Conservation (phyloP, 1,284 basidiomycete species). For the Tranzscheliella williamsii region DNA sequence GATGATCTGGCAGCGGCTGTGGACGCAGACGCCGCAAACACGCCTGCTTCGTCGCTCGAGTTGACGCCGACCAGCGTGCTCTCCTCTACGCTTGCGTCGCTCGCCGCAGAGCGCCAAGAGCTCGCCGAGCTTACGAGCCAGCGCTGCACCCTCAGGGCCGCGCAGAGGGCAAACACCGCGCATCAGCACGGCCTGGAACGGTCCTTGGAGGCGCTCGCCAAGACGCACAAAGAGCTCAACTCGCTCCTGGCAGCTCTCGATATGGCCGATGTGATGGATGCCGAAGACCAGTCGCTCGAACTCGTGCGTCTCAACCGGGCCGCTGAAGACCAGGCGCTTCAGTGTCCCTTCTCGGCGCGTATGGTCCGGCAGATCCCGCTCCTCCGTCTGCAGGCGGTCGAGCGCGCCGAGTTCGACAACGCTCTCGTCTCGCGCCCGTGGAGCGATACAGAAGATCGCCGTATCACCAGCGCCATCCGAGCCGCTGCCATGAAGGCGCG, state of each 20-base stretch:
- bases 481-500: conserved; percentile 16
- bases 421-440: conserved; percentile 14
- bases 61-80: no score
- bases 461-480: conserved; percentile 14
- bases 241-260: conserved; percentile 21
- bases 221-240: conserved; percentile 24
- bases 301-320: conserved; percentile 9
- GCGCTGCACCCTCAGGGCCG: conserved; percentile 2
- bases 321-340: conserved; percentile 6
- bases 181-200: conserved; percentile 12
- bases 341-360: conserved; percentile 9
- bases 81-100: conserved; percentile 12
- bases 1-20: no score
- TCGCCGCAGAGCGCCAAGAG: conserved; percentile 19
- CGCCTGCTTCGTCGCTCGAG: no score
- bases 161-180: conserved; percentile 8
- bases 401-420: conserved; percentile 30
- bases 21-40: no score
- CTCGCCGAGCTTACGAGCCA: conserved; percentile 7
- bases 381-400: conserved; percentile 26
- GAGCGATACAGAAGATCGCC: conserved; percentile 18
- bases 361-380: conserved; percentile 22
- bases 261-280: conserved; percentile 28
- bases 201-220: conserved; percentile 1
- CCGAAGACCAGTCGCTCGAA: conserved; percentile 35